Percentiles rank a stretch among this genome's conserved stretches.
phyloP scores from a whole-genome alignment of 352 stramenopile genomes.

The Aphanomyces astaci region DNA sequence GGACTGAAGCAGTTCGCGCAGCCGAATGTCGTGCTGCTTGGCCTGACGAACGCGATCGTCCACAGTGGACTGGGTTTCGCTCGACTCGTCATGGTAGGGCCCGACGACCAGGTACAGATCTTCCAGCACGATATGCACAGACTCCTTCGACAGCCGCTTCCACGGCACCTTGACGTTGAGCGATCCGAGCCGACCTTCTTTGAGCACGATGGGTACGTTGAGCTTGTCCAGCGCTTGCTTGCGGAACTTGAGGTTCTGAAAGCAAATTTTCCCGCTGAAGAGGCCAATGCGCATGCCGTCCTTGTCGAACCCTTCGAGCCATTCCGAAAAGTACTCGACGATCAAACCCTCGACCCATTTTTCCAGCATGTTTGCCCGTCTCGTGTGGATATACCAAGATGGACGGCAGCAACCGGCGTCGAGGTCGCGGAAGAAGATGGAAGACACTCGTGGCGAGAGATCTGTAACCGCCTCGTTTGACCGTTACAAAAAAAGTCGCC shows the following conservation, averaged over 20 bases:
- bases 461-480: no score
- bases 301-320: slow-evolving; percentile 73
- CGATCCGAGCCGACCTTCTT: slow-evolving; percentile 51
- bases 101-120: slow-evolving; percentile 70
- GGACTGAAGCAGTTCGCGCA: slow-evolving; percentile 63
- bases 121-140: slow-evolving; percentile 67
- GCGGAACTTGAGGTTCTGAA: slow-evolving; percentile 66
- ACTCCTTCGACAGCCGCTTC: slow-evolving; percentile 72
- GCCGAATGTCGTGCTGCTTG: slow-evolving; percentile 75
- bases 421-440: no score
- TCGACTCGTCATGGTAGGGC: slow-evolving; percentile 41
- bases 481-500: no score
- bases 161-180: slow-evolving; percentile 77
- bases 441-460: no score
- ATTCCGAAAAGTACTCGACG: slow-evolving; percentile 81
- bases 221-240: slow-evolving; percentile 66
- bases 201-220: slow-evolving; percentile 67
- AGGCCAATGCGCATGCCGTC: slow-evolving; percentile 84
- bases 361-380: no score
- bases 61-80: slow-evolving; percentile 41
- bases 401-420: no score
- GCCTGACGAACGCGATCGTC: slow-evolving; percentile 52
- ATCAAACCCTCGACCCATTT: slow-evolving; percentile 77
- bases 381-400: no score
- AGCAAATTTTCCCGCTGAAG: slow-evolving; percentile 76